These are phyloP conservation scores for Nakazawaea ernobii DNA, from an alignment of 805 yeast species.

Conservation along the genomic window DNA sequence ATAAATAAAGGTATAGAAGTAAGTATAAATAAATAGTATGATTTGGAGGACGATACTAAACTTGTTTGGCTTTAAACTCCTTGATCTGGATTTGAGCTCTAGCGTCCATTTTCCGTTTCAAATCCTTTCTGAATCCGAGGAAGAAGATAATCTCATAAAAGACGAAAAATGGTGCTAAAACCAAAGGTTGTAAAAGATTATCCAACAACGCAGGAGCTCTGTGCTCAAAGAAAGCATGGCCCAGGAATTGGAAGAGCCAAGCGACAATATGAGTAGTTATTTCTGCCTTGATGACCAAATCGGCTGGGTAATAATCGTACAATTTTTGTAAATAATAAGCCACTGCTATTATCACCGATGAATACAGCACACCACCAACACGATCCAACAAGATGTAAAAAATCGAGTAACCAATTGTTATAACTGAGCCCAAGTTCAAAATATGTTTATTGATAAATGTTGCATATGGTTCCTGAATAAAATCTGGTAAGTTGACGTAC, in stretches of 20 bases:
- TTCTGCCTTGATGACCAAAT: constrained; percentile 25
- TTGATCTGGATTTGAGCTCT: constrained; percentile 34
- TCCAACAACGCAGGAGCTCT: constrained; percentile 86
- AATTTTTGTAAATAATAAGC: constrained; percentile 15
- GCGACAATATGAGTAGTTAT: constrained; percentile 41
- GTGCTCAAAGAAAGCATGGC: constrained; percentile 78
- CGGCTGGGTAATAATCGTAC: constrained; percentile 11
- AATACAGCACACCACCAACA: constrained; percentile 39
- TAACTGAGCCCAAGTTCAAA: constrained; percentile 41
- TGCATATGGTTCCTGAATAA: constrained; percentile 15
- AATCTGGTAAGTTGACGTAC: constrained; percentile 14
- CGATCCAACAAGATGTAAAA: constrained; percentile 60
- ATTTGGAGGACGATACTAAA: not conserved
- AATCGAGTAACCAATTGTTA: constrained; percentile 41
- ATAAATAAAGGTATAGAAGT: too few species aligned
- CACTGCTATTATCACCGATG: constrained; percentile 29
- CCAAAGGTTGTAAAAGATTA: constrained; percentile 76
- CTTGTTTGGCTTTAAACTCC: constrained; percentile 22
- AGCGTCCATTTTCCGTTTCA: constrained; percentile 44
- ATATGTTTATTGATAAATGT: constrained; percentile 12
- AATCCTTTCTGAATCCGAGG: constrained; percentile 53
- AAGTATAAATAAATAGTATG: too few species aligned
- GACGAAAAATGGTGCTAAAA: constrained; percentile 89
- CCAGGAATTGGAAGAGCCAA: constrained; percentile 84
- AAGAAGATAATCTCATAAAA: constrained; percentile 67